Percentiles rank a stretch among this genome's conserved stretches.
Conservation (phyloP, 1,284 basidiomycete genomes). For the Ceratobasidium sp. region DNA sequence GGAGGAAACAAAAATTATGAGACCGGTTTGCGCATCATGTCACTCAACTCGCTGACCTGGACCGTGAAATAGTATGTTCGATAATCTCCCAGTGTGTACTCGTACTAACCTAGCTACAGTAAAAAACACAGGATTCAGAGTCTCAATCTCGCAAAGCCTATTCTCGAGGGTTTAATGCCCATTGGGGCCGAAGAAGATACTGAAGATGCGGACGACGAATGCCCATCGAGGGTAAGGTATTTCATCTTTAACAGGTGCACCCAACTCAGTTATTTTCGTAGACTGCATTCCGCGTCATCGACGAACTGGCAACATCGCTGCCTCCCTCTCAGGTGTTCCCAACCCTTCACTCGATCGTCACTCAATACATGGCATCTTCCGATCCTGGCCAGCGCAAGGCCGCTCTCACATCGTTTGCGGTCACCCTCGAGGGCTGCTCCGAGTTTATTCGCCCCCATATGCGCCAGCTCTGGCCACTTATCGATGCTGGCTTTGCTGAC, state of each 20-base stretch:
- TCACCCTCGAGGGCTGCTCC: conserved; percentile 97
- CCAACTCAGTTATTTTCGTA: conserved; percentile 54
- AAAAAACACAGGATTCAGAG: conserved; percentile 97
- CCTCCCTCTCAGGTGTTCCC: conserved; percentile 98
- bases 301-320: conserved; percentile 92
- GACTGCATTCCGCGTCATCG: conserved; percentile 95
- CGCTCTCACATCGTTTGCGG: conserved; percentile 96
- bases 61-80: conserved; percentile 85
- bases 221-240: conserved; percentile 84
- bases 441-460: conserved; percentile 98
- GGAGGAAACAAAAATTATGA: conserved; percentile 87
- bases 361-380: conserved; percentile 84
- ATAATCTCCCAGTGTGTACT: neutral
- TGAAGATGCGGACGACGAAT: conserved; percentile 90
- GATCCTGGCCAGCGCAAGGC: conserved; percentile 86
- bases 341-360: conserved; percentile 84
- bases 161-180: conserved; percentile 93
- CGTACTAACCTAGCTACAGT: conserved; percentile 59
- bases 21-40: conserved; percentile 87
- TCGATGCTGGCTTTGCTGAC: conserved; percentile 91
- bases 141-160: conserved; percentile 85
- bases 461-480: conserved; percentile 90
- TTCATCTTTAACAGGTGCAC: conserved; percentile 1
- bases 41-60: conserved; percentile 96
- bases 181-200: conserved; percentile 92